Evolutionary conservation across 805 yeast species (phyloP), one percentile per base, ranked within the genome.

Genomic region (Saturnispora mendoncae): DNA sequence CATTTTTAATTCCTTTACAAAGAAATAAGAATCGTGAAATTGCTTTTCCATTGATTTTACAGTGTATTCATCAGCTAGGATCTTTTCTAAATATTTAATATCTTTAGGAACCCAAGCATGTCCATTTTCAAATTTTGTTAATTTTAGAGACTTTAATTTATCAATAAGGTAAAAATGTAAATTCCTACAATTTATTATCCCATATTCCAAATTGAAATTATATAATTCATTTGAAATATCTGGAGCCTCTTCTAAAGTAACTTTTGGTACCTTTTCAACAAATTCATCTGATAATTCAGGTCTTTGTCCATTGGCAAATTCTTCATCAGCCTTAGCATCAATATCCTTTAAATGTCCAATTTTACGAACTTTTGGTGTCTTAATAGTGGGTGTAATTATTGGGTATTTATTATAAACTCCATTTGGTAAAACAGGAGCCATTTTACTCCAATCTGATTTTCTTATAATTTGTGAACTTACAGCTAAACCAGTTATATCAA

Each of bases 401-500:
- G 38, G 43, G 14, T 38, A 35, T 14, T 27, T 9, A 12, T 42
- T 27, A 17, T 29, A 33, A 1, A 23, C 30, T 7, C n/a, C 27
- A 4, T 23, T 32, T 10, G 36, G 27, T 14, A 36, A 30, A 35
- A 39, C 23, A 4, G 24, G 14, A 10, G 24, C 21, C 15, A 42
- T 13, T 15, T 21, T 36, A 2, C 25, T 13, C 34, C 39, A 42
- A 21, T 33, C 38, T 10, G 13, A 9, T 13, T 12, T 33, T 25
- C 19, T 36, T 18, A 45, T 43, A 12, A 42, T 39, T 3, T 65
- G 52, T 25, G 56, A 59, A 17, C 76, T 66, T 14, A 72, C 53
- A 3, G 80, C 68, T 44, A 79, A 59, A 0, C 76, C 87, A 0
- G 90, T 82, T 24, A 81, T 76, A 56, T 81, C 90, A 41, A 81